Conservation (phyloP, 148 eudicot genomes). For the Heliamphora exappendiculata region DNA sequence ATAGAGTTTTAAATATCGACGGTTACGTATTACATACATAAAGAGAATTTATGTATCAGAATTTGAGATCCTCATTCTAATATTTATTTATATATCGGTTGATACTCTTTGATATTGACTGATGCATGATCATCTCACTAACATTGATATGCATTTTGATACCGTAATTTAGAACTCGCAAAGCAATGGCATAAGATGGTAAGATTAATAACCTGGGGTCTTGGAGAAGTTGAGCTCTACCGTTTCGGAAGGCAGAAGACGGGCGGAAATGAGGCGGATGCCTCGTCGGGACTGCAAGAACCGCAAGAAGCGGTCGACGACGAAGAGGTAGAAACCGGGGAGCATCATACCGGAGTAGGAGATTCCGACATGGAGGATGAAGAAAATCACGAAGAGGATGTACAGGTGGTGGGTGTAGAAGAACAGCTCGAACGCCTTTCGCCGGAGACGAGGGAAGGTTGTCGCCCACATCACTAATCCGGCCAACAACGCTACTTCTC, state of each 20-base stretch:
- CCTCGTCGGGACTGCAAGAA: conserved; percentile 38
- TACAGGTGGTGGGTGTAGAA: conserved; percentile 51
- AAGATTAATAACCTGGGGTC: conserved; percentile 36
- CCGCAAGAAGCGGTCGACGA: conserved; percentile 40
- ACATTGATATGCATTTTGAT: too few species aligned
- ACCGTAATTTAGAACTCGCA: too few species aligned
- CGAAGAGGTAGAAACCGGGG: conserved; percentile 46
- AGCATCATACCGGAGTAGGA: conserved; percentile 28
- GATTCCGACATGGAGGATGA: conserved; percentile 34
- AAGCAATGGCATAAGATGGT: too few species aligned
- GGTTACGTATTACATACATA: too few species aligned
- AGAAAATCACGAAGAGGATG: conserved; percentile 33
- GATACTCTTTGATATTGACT: too few species aligned
- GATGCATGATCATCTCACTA: too few species aligned
- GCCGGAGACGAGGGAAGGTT: conserved; percentile 28
- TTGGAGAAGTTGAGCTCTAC: conserved; percentile 80
- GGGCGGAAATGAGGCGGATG: conserved; percentile 42
- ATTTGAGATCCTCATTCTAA: too few species aligned
- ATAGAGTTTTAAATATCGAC: too few species aligned
- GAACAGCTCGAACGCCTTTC: conserved; percentile 45
- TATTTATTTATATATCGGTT: too few species aligned
- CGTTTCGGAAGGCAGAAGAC: conserved; percentile 45
- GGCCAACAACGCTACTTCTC: conserved; percentile 32
- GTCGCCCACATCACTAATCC: conserved; percentile 46
- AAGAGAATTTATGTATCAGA: too few species aligned